phyloP scores from a whole-genome alignment of 1,284 basidiomycete species.

The Puccinia novopanici region DNA sequence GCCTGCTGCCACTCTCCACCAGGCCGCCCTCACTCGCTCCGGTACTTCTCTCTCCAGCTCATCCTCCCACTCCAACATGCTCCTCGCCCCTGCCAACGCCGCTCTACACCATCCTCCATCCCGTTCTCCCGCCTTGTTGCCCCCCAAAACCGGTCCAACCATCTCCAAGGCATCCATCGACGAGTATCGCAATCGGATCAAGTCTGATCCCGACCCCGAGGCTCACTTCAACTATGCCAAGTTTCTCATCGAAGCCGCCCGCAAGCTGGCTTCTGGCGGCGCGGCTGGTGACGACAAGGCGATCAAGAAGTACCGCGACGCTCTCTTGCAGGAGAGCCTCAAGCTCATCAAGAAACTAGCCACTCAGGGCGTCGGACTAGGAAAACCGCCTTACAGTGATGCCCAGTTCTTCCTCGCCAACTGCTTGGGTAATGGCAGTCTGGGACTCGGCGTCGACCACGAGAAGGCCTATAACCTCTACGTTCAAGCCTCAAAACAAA shows the following conservation, averaged over 20 bases:
- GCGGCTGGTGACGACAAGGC: slow-evolving; percentile 59
- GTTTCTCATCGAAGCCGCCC: slow-evolving; percentile 98
- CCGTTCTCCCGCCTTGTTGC: slow-evolving; percentile 21
- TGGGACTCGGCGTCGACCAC: slow-evolving; percentile 93
- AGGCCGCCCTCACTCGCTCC: slow-evolving; percentile 21
- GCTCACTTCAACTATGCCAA: slow-evolving; percentile 97
- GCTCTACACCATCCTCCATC: background rate
- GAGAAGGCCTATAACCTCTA: slow-evolving; percentile 98
- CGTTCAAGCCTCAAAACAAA: slow-evolving; percentile 94
- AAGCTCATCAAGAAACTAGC: slow-evolving; percentile 90
- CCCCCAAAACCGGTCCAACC: slow-evolving; percentile 56
- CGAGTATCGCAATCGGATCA: slow-evolving; percentile 93
- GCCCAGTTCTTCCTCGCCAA: slow-evolving; percentile 99
- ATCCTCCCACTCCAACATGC: slow-evolving; percentile 28
- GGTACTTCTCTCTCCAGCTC: slow-evolving; percentile 23
- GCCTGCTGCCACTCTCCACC: background rate
- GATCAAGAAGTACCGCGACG: slow-evolving; percentile 78
- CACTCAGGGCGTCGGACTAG: slow-evolving; percentile 68
- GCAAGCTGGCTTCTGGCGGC: slow-evolving; percentile 64
- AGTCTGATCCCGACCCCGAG: slow-evolving; percentile 95
- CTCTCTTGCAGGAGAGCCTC: slow-evolving; percentile 81
- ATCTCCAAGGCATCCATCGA: slow-evolving; percentile 93
- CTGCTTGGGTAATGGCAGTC: slow-evolving; percentile 89
- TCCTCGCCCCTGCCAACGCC: background rate
- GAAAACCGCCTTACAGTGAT: slow-evolving; percentile 75